Conservation (phyloP, 352 stramenopile genomes). For the Globisporangium uncinulatum region DNA sequence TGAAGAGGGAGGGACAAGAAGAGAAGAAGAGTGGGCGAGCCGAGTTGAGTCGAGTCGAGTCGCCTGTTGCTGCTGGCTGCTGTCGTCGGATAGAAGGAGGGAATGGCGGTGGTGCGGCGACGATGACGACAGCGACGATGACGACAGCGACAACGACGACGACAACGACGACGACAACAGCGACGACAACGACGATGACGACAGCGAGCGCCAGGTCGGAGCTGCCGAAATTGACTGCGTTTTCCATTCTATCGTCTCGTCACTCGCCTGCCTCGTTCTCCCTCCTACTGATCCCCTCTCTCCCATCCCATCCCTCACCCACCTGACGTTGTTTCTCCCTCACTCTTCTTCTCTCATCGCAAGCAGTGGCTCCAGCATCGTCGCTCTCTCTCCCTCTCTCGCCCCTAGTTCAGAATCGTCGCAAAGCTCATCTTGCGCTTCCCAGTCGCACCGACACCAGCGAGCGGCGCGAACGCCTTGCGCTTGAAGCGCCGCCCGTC, state of each 20-base stretch:
- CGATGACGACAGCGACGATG: not conserved
- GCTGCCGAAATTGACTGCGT: not conserved
- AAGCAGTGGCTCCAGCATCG: no score
- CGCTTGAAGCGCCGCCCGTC: slow-evolving; percentile 45
- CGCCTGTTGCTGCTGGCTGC: no score
- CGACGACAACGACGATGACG: not conserved
- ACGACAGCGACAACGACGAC: not conserved
- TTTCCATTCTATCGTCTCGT: slow-evolving; percentile 6
- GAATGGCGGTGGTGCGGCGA: not conserved
- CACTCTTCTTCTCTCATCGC: not conserved
- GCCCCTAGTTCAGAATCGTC: slow-evolving; percentile 78
- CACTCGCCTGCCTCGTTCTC: not conserved
- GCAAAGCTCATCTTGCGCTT: slow-evolving; percentile 89
- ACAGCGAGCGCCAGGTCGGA: not conserved
- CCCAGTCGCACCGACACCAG: slow-evolving; percentile 29
- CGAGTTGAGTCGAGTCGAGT: no score
- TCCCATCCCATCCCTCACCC: not conserved
- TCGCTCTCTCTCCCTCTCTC: no score
- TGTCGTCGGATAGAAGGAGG: no score
- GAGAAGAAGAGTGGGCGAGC: not conserved
- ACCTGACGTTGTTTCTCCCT: not conserved
- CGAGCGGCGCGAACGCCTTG: slow-evolving; percentile 61
- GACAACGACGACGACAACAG: not conserved
- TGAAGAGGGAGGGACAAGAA: no score
- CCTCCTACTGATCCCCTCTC: not conserved